Evolutionary conservation across 106 monocot genomes (phyloP).

Genomic region (Amphibolis antarctica): DNA sequence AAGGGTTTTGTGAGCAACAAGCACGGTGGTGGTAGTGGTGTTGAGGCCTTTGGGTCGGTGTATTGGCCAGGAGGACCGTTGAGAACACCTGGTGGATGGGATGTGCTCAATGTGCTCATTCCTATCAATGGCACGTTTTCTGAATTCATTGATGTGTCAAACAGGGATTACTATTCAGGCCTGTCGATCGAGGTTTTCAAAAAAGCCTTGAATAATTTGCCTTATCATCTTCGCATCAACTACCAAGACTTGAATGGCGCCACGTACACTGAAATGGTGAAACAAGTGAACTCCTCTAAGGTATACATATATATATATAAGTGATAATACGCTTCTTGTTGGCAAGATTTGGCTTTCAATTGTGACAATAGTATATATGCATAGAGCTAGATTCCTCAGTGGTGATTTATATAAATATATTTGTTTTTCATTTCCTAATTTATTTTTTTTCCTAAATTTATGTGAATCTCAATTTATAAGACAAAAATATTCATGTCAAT

Average conservation of each 20-base stretch:
- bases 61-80: constrained; percentile 8
- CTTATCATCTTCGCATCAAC: constrained; percentile 6
- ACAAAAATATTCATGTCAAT: no score
- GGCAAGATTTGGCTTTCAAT: no score
- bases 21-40: no score
- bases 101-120: constrained; percentile 7
- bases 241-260: neutral
- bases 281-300: constrained; percentile 9
- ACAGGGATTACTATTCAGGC: neutral
- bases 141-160: constrained; percentile 7
- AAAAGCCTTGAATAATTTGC: neutral
- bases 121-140: constrained; percentile 9
- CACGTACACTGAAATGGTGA: constrained; percentile 10
- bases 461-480: constrained; percentile 21
- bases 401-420: no score
- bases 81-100: constrained; percentile 10
- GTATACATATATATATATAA: constrained; percentile 1
- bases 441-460: no score
- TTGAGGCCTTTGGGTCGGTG: constrained; percentile 8
- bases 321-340: no score
- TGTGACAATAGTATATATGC: no score
- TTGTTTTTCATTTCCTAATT: no score
- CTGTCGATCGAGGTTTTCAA: constrained; percentile 18
- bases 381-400: no score
- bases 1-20: constrained; percentile 9